Conservation (phyloP, 1,284 basidiomycete genomes). For the Tylopilus microsporus region DNA sequence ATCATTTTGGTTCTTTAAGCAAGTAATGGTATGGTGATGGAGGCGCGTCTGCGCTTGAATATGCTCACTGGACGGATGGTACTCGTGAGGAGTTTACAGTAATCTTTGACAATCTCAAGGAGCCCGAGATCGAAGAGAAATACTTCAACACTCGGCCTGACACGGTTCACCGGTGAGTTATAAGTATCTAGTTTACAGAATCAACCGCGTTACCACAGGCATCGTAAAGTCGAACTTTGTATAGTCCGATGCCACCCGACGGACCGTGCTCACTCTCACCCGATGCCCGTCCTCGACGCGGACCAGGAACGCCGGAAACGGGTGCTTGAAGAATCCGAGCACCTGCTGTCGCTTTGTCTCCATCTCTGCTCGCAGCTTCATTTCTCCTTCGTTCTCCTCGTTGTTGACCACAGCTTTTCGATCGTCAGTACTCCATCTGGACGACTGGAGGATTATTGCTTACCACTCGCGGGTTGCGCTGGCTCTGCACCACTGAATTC, state of each 20-base stretch:
- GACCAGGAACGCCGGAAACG: conserved; percentile 11
- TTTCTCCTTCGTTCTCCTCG: conserved; percentile 1
- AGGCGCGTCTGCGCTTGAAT: too few relatives aligned
- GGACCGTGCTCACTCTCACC: conserved; percentile 12
- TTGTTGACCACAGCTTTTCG: conserved; percentile 2
- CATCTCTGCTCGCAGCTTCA: conserved; percentile 1
- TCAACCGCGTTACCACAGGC: conserved; percentile 16
- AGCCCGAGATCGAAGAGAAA: conserved; percentile 15
- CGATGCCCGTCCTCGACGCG: neutral
- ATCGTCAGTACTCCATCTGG: neutral
- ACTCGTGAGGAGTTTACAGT: too few relatives aligned
- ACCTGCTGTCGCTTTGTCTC: too few relatives aligned
- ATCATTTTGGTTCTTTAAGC: too few relatives aligned
- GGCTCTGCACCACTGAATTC: neutral
- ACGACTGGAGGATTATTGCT: neutral
- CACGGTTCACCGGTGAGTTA: too few relatives aligned
- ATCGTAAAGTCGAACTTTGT: conserved; percentile 15
- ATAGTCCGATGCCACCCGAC: too few relatives aligned
- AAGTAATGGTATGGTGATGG: too few relatives aligned
- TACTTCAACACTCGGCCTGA: neutral
- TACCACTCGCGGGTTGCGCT: neutral
- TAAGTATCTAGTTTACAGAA: conserved; percentile 4
- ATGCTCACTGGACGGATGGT: too few relatives aligned
- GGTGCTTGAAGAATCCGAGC: too few relatives aligned
- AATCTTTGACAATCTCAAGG: too few relatives aligned